These are phyloP conservation scores for Ustilago loliicola DNA, from an alignment of 1,284 basidiomycete species.

Conservation along the genomic window DNA sequence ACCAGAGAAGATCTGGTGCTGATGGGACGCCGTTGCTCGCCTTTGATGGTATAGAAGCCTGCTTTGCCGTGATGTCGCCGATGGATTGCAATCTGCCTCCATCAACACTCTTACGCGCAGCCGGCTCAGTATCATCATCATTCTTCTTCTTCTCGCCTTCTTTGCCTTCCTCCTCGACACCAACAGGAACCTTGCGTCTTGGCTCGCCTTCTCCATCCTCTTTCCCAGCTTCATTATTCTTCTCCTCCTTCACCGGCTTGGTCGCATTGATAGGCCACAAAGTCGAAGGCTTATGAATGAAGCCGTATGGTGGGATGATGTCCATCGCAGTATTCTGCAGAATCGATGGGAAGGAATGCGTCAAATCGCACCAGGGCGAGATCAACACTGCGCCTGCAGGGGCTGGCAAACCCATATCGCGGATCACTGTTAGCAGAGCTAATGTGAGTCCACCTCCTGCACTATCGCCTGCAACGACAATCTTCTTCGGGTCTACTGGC, in stretches of 20 bases:
- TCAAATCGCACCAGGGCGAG: constrained; percentile 85
- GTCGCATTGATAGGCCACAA: constrained; percentile 64
- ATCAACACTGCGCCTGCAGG: constrained; percentile 76
- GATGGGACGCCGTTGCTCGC: constrained; percentile 28
- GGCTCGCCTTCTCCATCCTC: constrained; percentile 14
- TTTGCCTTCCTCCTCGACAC: constrained; percentile 26
- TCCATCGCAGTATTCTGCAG: constrained; percentile 82
- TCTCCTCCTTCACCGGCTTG: constrained; percentile 20
- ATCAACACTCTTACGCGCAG: constrained; percentile 32
- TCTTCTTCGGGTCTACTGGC: constrained; percentile 83
- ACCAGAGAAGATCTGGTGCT: constrained; percentile 52
- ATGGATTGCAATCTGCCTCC: constrained; percentile 20
- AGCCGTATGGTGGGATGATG: constrained; percentile 75
- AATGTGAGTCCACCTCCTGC: constrained; percentile 91
- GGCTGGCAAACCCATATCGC: constrained; percentile 83
- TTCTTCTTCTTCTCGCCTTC: constrained; percentile 1
- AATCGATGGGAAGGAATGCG: constrained; percentile 92
- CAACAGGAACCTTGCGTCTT: constrained; percentile 31
- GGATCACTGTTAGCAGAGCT: constrained; percentile 88
- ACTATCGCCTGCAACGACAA: constrained; percentile 88
- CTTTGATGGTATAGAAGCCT: neutral
- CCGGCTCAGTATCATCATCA: constrained; percentile 20
- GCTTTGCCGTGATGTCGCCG: neutral
- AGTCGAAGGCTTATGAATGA: constrained; percentile 69
- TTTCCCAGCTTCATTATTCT: neutral